Evolutionary conservation across 2,329 filamentous ascomycete species (phyloP), one percentile per base, ranked within the genome.

Genomic region (Bimuria novae-zelandiae): DNA sequence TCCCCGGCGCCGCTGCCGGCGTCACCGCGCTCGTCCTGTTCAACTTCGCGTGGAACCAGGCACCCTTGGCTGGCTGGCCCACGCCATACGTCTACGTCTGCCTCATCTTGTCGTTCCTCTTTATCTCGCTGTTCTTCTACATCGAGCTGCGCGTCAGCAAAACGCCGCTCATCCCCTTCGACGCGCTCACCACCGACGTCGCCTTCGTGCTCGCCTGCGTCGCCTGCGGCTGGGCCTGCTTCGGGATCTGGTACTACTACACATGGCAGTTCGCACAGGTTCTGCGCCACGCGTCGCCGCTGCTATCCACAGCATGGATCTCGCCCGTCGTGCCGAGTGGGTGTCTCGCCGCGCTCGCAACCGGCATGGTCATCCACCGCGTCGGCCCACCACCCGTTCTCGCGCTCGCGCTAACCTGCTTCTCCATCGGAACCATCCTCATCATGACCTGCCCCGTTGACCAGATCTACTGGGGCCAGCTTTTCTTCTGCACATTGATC

Each of bases 21-120:
- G 76, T 88, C 16, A 73, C 76, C 0, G 80, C 80, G 0, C 73
- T 89, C 21, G 76, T 86, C 0, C 74, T 89, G 16, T 79, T 89
- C 71, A 88, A 87, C 65, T 83, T 89, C 60, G 82, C 85, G 0
- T 88, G 84, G 83, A 88, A 86, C 53, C 84, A 89, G 63, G 85
- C 82, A 0, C 80, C 83, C 0, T 75, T 83, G 0, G 81, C 79
- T 1, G 84, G 84, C 1, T 89, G 86, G 86, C 59, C 72, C 1
- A 75, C 77, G 6, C 75, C 82, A 0, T 84, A 84, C 50, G 76
- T 85, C n/a, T 81, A 82, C 53, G 73, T 81, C 0, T 71, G 82
- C 0, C 74, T 89, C 0, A 80, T 88, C 32, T 54, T 87, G 2
- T 85, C 86, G 0, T 51, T 83, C 2, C 32, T 85, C 0, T 70